A percentile compares a stretch with the other conserved stretches of the same genome.
Conservation (phyloP, 192 early-diverging fungal species). For the Diversispora epigaea region DNA sequence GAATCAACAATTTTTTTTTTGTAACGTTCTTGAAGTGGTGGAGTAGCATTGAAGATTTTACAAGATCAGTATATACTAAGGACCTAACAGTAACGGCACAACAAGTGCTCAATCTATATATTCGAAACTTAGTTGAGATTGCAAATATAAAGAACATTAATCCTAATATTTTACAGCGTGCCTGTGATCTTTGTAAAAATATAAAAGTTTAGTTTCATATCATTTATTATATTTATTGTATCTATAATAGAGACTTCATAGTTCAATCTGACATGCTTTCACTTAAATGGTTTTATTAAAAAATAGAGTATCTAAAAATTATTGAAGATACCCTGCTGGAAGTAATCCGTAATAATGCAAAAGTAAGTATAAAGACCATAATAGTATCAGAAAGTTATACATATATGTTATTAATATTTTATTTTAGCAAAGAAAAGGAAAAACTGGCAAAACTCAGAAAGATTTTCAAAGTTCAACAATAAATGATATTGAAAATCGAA, state of each 20-base stretch:
- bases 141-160: conserved; percentile 7
- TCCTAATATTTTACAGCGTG: not conserved
- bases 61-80: not conserved
- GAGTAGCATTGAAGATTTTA: not conserved
- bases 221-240: not conserved
- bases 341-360: conserved; percentile 18
- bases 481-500: conserved; percentile 24
- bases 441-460: not conserved
- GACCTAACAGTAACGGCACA: conserved; percentile 9
- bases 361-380: conserved; percentile 12
- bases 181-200: not conserved
- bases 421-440: conserved; percentile 23
- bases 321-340: conserved; percentile 9
- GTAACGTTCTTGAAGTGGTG: not conserved
- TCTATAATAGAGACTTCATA: not conserved
- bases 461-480: conserved; percentile 1
- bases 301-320: conserved; percentile 24
- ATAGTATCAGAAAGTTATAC: not conserved
- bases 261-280: conserved; percentile 1
- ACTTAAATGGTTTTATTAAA: not conserved
- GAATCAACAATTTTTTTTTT: conserved; percentile 21
- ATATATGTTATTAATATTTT: not conserved
- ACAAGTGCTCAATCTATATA: not conserved
- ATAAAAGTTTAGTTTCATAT: conserved; percentile 1
- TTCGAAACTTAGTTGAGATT: conserved; percentile 21